Evolutionary conservation across 495 filamentous ascomycete genomes (phyloP).

Genomic region (Talaromyces proteolyticus): DNA sequence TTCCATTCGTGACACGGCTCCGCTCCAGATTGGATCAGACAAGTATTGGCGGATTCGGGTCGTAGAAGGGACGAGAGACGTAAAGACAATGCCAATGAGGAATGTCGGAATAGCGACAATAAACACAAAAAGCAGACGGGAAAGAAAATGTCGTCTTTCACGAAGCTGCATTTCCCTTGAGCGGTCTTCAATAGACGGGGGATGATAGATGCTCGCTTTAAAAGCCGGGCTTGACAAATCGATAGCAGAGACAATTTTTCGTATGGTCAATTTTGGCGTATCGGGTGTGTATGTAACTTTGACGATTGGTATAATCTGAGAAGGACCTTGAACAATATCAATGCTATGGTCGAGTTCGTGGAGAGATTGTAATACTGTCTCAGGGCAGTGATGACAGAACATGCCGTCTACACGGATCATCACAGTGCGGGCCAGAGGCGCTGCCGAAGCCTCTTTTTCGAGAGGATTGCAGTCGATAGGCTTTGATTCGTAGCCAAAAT

Average conservation of each 20-base stretch:
- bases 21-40: slow-evolving; percentile 63
- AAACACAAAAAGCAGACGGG: slow-evolving; percentile 66
- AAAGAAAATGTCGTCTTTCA: slow-evolving; percentile 54
- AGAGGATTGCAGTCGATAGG: slow-evolving; percentile 35
- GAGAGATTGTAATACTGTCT: slow-evolving; percentile 49
- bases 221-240: slow-evolving; percentile 60
- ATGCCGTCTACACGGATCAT: slow-evolving; percentile 72
- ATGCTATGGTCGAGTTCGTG: slow-evolving; percentile 39
- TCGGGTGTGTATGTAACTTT: slow-evolving; percentile 65
- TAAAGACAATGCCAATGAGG: slow-evolving; percentile 84
- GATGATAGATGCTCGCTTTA: slow-evolving; percentile 64
- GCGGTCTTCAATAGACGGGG: slow-evolving; percentile 79
- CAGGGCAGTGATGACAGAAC: slow-evolving; percentile 81
- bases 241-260: slow-evolving; percentile 64
- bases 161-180: slow-evolving; percentile 63
- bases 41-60: slow-evolving; percentile 55
- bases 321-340: slow-evolving; percentile 42
- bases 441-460: slow-evolving; percentile 8
- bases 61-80: slow-evolving; percentile 64
- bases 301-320: slow-evolving; percentile 56
- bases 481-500: slow-evolving; percentile 70
- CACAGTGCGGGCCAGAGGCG: slow-evolving; percentile 46
- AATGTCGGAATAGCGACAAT: slow-evolving; percentile 79
- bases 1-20: slow-evolving; percentile 69
- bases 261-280: slow-evolving; percentile 66